Base-by-base conservation (phyloP, 2,329 filamentous ascomycete genomes). In the Neonectria magnoliae region DNA sequence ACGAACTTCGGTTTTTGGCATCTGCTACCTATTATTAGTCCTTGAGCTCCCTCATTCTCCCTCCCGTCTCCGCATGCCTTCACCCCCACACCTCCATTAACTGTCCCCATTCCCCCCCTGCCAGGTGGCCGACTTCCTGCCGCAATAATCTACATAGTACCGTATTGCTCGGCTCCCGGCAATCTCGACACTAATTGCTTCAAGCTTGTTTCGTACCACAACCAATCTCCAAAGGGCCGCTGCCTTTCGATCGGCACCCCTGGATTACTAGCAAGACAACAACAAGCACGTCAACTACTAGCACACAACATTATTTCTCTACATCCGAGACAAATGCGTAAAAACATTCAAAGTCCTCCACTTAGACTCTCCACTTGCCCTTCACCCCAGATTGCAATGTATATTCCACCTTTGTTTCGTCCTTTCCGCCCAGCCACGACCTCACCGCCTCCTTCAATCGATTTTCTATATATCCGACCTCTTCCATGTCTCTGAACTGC, bases 361-460 rank as follows among this genome's bases (percentile, higher is more conserved):
- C 25, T 25, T 25, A 69, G 14, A 45, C 60, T 50, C 42, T 69
- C 16, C 61, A 57, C 64, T 76, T 76, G 13, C 74, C 76, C 57
- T 76, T 77, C 7, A 59, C 73, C 58, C 52, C 65, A 42, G 72
- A 68, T 42, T 54, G 68, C 38, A 76, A 52, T 36, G 54, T 71
- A 60, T 75, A 76, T 61, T 75, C 71, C 22, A 77, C 68, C 36
- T 68, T 60, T n/a, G 62, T 33, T 0, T 36, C 57, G 45, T 56
- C 58, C 2, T 56, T 55, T 29, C 33, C 60, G 25, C 55, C 55
- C 51, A 71, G 47, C 76, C 76, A 77, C n/a, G 45, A 50, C 22
- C 68, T 58, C 36, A 75, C 68, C 29, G 52, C 53, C 36, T 61
- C 36, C 57, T 59, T 70, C 38, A 77, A 55, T 16, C 64, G 64